Percentiles rank a stretch among this genome's conserved stretches.
Conservation (phyloP, 78 protist genomes). For the Cavenderia fasciculata region DNA sequence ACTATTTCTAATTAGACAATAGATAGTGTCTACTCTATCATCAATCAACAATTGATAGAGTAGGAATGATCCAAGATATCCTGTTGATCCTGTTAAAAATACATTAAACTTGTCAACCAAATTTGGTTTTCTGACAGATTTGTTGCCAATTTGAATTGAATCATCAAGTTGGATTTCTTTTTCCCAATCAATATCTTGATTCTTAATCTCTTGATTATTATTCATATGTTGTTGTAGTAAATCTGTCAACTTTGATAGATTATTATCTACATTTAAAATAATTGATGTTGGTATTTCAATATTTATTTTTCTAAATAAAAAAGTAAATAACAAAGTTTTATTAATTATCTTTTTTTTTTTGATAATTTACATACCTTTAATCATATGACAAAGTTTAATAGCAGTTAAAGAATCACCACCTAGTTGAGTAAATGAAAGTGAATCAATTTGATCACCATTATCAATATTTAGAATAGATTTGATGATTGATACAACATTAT, state of each 20-base stretch:
- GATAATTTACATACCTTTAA: not conserved
- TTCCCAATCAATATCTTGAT: constrained; percentile 11
- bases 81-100: constrained; percentile 32
- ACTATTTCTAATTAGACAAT: not conserved
- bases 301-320: not conserved
- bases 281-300: not conserved
- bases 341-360: no score
- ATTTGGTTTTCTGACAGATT: not conserved
- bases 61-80: constrained; percentile 6
- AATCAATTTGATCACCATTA: no score
- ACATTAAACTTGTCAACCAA: not conserved
- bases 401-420: constrained; percentile 50
- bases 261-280: not conserved
- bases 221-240: not conserved
- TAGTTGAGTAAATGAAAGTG: constrained; percentile 27
- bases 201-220: not conserved
- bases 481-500: no score
- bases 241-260: no score
- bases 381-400: not conserved
- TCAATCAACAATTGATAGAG: not conserved
- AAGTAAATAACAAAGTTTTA: not conserved
- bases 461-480: no score
- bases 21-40: not conserved
- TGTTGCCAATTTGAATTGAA: not conserved
- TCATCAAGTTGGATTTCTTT: not conserved